Evolutionary conservation across 768 basidiomycete genomes (phyloP).

Genomic region (Russula griseocarnosa): DNA sequence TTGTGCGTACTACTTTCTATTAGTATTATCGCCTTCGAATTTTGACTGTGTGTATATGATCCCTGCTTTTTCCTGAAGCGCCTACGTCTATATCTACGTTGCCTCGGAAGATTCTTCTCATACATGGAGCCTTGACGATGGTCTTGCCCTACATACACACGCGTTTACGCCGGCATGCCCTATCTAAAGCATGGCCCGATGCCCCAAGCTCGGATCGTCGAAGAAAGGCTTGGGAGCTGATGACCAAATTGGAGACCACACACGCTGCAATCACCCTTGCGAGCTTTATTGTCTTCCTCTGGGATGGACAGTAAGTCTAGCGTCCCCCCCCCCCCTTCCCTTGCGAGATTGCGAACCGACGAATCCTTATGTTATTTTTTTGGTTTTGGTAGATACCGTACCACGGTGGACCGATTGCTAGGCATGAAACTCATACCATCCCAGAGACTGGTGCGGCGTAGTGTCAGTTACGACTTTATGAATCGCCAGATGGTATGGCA

Average conservation of each 20-base stretch:
- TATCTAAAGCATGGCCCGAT: slow-evolving; percentile 89
- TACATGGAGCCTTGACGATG: slow-evolving; percentile 71
- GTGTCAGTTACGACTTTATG: slow-evolving; percentile 98
- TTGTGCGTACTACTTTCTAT: slow-evolving; percentile 24
- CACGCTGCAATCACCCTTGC: slow-evolving; percentile 58
- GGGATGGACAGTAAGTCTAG: slow-evolving; percentile 69
- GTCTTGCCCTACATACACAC: slow-evolving; percentile 74
- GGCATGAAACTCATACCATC: slow-evolving; percentile 71
- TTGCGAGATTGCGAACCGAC: neutral
- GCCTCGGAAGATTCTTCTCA: slow-evolving; percentile 53
- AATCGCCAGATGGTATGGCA: slow-evolving; percentile 99
- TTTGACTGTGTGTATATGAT: neutral
- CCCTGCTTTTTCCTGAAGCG: slow-evolving; percentile 38
- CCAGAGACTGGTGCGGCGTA: slow-evolving; percentile 61
- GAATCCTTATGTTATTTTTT: slow-evolving; percentile 1
- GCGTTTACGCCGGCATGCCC: slow-evolving; percentile 67
- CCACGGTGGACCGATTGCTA: slow-evolving; percentile 74
- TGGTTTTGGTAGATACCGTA: slow-evolving; percentile 63
- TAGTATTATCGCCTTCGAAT: slow-evolving; percentile 10
- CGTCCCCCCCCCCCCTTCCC: neutral
- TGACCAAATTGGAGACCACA: slow-evolving; percentile 63
- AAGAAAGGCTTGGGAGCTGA: slow-evolving; percentile 65
- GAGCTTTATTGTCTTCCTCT: slow-evolving; percentile 82
- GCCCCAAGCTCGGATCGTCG: slow-evolving; percentile 74
- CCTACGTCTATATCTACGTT: slow-evolving; percentile 44